Conservation (phyloP, 208 protist genomes). For the Leishmania tarentolae region DNA sequence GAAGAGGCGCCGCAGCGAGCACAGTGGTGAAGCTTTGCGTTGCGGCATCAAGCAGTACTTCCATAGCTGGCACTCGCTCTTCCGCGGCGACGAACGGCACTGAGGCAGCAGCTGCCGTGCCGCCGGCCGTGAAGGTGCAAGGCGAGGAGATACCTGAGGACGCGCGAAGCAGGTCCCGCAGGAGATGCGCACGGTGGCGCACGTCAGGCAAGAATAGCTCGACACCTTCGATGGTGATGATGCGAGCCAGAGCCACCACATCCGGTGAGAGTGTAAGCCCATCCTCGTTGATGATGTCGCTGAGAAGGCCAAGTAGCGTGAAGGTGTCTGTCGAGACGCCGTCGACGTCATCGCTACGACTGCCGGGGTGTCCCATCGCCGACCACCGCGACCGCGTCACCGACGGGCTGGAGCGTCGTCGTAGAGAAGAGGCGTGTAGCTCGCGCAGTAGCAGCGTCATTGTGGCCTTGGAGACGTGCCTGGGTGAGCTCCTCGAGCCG, state of each 20-base stretch:
- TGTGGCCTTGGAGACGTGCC: constrained; percentile 17
- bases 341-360: constrained; percentile 16
- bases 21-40: constrained; percentile 39
- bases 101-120: neutral
- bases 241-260: constrained; percentile 50
- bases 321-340: constrained; percentile 6
- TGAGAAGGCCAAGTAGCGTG: constrained; percentile 64
- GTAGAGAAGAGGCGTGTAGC: constrained; percentile 29
- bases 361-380: neutral
- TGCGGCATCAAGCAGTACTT: constrained; percentile 39
- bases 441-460: constrained; percentile 33
- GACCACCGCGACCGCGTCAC: neutral
- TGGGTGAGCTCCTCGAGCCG: constrained; percentile 1
- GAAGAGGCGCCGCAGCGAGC: constrained; percentile 34
- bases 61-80: constrained; percentile 36
- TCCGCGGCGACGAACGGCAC: constrained; percentile 3
- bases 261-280: constrained; percentile 49
- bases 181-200: constrained; percentile 50
- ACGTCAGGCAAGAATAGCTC: constrained; percentile 79
- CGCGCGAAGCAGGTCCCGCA: constrained; percentile 63
- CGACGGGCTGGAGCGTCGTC: constrained; percentile 13
- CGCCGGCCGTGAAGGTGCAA: neutral
- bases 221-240: constrained; percentile 68
- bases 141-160: constrained; percentile 4
- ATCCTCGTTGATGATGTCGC: constrained; percentile 78